Conservation (phyloP, 371 early-diverging fungal species). For the Mucor ambiguus region DNA sequence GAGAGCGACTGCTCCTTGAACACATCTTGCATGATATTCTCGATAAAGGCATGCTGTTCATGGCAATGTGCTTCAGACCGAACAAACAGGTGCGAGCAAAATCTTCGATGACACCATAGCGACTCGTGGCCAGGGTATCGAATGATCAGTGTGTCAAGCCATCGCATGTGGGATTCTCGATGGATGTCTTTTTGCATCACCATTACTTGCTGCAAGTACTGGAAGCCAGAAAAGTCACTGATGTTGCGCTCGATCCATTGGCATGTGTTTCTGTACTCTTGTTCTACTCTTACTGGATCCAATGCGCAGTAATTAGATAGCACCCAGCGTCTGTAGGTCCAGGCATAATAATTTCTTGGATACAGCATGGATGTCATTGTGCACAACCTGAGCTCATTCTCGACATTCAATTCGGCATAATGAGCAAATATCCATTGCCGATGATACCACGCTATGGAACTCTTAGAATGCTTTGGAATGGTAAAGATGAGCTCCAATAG, state of each 20-base stretch:
- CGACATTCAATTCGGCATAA: conserved; percentile 12
- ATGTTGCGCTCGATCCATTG: conserved; percentile 51
- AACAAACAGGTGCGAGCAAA: conserved; percentile 26
- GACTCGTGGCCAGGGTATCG: conserved; percentile 62
- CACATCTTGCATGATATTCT: conserved; percentile 8
- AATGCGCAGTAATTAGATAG: conserved; percentile 16
- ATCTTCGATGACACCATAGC: conserved; percentile 63
- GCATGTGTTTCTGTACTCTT: conserved; percentile 35
- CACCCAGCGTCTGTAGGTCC: conserved; percentile 58
- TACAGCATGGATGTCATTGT: conserved; percentile 41
- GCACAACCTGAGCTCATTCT: conserved; percentile 45
- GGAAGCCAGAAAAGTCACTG: conserved; percentile 61
- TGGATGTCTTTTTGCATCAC: neutral
- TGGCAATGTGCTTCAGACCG: neutral
- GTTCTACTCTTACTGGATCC: neutral
- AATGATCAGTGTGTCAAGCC: conserved; percentile 39
- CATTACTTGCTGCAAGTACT: conserved; percentile 54
- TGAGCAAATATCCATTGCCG: conserved; percentile 32
- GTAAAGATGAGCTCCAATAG: conserved; percentile 54
- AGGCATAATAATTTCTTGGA: conserved; percentile 61
- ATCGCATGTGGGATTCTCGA: conserved; percentile 25
- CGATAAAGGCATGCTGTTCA: conserved; percentile 24
- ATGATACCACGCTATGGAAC: conserved; percentile 60
- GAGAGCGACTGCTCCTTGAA: conserved; percentile 8
- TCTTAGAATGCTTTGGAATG: conserved; percentile 58